A percentile compares a stretch with the other conserved stretches of the same genome.
Evolutionary conservation across 2,329 filamentous ascomycete species (phyloP).

Genomic region (Decorospora gaudefroyi): DNA sequence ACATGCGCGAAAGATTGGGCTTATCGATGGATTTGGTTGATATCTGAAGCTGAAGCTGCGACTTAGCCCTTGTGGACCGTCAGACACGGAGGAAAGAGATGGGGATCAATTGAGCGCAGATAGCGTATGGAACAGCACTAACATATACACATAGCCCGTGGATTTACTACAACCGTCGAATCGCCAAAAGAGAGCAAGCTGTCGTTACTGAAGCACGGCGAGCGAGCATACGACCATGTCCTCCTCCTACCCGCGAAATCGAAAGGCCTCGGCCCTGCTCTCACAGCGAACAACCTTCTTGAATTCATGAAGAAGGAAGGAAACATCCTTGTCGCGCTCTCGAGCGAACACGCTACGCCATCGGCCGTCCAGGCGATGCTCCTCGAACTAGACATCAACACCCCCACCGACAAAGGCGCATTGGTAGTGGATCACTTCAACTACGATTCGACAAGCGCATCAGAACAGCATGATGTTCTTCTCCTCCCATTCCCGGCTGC

Average conservation of each 20-base stretch:
- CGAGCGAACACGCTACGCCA: constrained; percentile 70
- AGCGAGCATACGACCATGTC: constrained; percentile 88
- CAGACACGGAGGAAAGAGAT: background rate
- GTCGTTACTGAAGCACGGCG: constrained; percentile 81
- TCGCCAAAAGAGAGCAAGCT: constrained; percentile 62
- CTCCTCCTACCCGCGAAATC: constrained; percentile 85
- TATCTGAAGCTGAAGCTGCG: constrained; percentile 14
- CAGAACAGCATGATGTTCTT: constrained; percentile 86
- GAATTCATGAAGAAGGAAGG: constrained; percentile 90
- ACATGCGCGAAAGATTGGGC: background rate
- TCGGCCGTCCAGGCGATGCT: constrained; percentile 77
- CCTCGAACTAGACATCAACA: constrained; percentile 82
- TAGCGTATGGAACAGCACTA: constrained; percentile 1
- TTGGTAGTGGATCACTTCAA: constrained; percentile 95
- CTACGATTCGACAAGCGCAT: constrained; percentile 76
- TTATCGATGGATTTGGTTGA: background rate
- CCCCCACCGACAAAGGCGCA: constrained; percentile 83
- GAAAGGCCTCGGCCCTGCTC: constrained; percentile 87
- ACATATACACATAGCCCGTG: constrained; percentile 65
- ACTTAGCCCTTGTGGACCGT: constrained; percentile 8
- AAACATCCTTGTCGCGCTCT: constrained; percentile 86
- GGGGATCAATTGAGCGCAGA: constrained; percentile 3
- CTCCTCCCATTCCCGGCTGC: constrained; percentile 71
- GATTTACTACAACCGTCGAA: constrained; percentile 78
- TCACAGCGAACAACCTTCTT: constrained; percentile 84